Evolutionary conservation across 2,329 filamentous ascomycete species (phyloP).

Genomic region (Phaeosphaeriaceae sp.): DNA sequence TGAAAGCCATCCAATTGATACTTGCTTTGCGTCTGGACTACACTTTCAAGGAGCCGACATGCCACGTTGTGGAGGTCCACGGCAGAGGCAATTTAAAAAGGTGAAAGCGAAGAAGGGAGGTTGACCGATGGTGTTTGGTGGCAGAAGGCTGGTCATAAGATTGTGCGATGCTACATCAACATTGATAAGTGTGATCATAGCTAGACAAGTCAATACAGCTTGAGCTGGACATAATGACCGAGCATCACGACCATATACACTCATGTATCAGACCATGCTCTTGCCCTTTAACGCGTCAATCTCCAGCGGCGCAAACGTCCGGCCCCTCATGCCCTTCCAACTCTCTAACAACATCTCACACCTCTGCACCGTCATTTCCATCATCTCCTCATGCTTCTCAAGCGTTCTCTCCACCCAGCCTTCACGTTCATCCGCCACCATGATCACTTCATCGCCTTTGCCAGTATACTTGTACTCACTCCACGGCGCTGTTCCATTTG

Average conservation of each 20-base stretch:
- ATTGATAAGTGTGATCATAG: not conserved
- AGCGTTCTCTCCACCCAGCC: slow-evolving; percentile 29
- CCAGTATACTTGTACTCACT: slow-evolving; percentile 18
- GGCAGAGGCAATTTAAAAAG: not conserved
- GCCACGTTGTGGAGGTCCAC: not conserved
- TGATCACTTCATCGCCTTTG: slow-evolving; percentile 9
- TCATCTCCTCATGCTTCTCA: slow-evolving; percentile 17
- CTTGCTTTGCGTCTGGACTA: not conserved
- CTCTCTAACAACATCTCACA: not conserved
- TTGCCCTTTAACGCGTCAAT: not conserved
- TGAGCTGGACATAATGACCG: not conserved
- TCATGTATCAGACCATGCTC: not conserved
- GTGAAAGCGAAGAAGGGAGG: not conserved
- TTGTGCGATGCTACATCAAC: not conserved
- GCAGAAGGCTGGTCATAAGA: not conserved
- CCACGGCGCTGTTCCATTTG: slow-evolving; percentile 28
- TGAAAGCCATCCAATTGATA: not conserved
- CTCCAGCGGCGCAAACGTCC: not conserved
- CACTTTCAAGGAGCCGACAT: not conserved
- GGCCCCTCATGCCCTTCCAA: not conserved
- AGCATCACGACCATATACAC: not conserved
- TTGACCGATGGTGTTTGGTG: not conserved
- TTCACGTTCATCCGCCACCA: slow-evolving; percentile 30
- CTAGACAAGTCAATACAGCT: not conserved
- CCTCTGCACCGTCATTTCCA: not conserved